These are phyloP conservation scores for Aspergillus eucalypticola DNA, from an alignment of 2,329 filamentous ascomycete genomes.

Conservation along the genomic window DNA sequence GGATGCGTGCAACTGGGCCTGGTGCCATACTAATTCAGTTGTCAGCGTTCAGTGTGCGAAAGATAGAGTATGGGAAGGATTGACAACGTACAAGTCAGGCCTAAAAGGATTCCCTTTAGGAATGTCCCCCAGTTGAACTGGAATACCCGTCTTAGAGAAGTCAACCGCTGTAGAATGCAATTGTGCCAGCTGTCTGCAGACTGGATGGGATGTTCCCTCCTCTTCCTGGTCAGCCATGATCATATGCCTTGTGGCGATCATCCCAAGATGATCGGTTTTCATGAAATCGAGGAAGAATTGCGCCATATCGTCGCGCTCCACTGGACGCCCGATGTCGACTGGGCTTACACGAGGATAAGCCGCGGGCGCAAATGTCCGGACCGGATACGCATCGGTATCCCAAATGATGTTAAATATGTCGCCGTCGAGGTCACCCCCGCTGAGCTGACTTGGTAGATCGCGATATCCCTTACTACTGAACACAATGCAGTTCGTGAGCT, in stretches of 20 bases:
- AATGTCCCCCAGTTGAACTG: slow-evolving; percentile 49
- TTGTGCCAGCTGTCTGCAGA: slow-evolving; percentile 59
- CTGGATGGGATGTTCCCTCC: slow-evolving; percentile 53
- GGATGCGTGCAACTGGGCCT: slow-evolving; percentile 23
- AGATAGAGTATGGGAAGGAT: too few relatives aligned
- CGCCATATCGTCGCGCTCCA: slow-evolving; percentile 67
- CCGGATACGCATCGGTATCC: slow-evolving; percentile 53
- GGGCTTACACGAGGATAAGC: slow-evolving; percentile 66
- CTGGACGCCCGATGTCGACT: slow-evolving; percentile 60
- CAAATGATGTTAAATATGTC: slow-evolving; percentile 81
- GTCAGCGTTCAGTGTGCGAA: slow-evolving; percentile 48
- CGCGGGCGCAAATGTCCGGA: slow-evolving; percentile 59
- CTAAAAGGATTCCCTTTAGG: slow-evolving; percentile 44
- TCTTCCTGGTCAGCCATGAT: slow-evolving; percentile 61
- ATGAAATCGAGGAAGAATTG: slow-evolving; percentile 81
- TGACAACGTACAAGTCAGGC: slow-evolving; percentile 56
- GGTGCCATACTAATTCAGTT: slow-evolving; percentile 23
- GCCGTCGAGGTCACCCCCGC: slow-evolving; percentile 81
- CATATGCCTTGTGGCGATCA: slow-evolving; percentile 66
- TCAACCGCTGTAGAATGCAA: slow-evolving; percentile 72
- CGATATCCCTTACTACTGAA: slow-evolving; percentile 71
- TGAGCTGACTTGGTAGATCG: slow-evolving; percentile 75
- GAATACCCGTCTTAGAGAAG: slow-evolving; percentile 72
- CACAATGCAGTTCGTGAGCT: slow-evolving; percentile 71
- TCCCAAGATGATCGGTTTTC: slow-evolving; percentile 64